These are phyloP conservation scores for Stevia rebaudiana DNA, from an alignment of 140 eudicot genomes.

Conservation along the genomic window DNA sequence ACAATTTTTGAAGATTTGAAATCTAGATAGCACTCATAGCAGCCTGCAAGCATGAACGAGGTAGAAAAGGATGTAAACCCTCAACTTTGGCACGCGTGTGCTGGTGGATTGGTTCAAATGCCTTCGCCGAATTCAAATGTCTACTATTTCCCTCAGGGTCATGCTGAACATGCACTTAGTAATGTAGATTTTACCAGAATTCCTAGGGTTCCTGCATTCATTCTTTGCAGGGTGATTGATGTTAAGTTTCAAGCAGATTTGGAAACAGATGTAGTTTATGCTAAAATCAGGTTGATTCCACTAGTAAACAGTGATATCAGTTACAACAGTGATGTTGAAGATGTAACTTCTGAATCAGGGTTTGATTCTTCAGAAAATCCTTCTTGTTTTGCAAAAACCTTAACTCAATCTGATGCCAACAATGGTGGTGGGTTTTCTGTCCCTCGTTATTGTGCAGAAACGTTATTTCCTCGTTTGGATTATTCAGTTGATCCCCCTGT, in stretches of 20 bases:
- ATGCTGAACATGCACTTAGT: conserved; percentile 60
- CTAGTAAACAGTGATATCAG: conserved; percentile 19
- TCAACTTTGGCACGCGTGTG: conserved; percentile 62
- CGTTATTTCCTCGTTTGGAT: conserved; percentile 62
- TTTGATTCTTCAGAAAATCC: conserved; percentile 39
- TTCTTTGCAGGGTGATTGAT: conserved; percentile 56
- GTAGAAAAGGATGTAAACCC: conserved; percentile 30
- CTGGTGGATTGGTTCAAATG: conserved; percentile 72
- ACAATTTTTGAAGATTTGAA: too few species aligned
- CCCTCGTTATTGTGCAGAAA: conserved; percentile 69
- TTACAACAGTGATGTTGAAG: conserved; percentile 6
- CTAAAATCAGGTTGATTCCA: conserved; percentile 45
- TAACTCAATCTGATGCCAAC: conserved; percentile 26
- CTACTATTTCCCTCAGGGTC: conserved; percentile 71
- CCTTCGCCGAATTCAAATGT: conserved; percentile 52
- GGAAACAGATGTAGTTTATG: conserved; percentile 63
- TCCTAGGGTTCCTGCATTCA: conserved; percentile 47
- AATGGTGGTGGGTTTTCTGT: conserved; percentile 78
- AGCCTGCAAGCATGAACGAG: conserved; percentile 42
- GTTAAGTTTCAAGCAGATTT: conserved; percentile 55
- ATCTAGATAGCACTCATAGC: too few species aligned
- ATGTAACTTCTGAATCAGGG: not conserved
- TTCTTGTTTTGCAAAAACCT: conserved; percentile 53
- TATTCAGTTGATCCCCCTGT: conserved; percentile 62
- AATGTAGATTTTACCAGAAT: conserved; percentile 48